Conservation (phyloP, 2,329 filamentous ascomycete genomes). For the Hypoxylon sp. region DNA sequence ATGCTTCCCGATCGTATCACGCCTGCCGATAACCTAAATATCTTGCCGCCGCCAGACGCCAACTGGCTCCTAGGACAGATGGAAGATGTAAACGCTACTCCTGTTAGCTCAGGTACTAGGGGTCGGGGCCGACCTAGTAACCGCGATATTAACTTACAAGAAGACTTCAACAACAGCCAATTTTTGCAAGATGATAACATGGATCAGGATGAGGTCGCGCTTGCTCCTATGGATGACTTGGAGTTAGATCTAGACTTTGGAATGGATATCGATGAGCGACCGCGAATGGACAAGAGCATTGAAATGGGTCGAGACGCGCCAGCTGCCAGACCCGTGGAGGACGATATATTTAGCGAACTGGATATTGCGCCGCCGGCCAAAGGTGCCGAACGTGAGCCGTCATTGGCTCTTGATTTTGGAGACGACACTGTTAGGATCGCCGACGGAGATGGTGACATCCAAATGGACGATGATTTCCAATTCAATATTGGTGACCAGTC, state of each 20-base stretch:
- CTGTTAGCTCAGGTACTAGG: slow-evolving; percentile 70
- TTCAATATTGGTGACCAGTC: slow-evolving; percentile 74
- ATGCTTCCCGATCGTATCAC: slow-evolving; percentile 94
- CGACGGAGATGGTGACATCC: slow-evolving; percentile 75
- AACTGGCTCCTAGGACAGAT: slow-evolving; percentile 85
- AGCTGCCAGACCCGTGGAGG: slow-evolving; percentile 75
- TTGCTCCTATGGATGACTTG: slow-evolving; percentile 74
- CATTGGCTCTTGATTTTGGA: slow-evolving; percentile 68
- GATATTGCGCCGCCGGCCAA: slow-evolving; percentile 72
- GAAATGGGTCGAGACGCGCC: slow-evolving; percentile 93
- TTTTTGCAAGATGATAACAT: slow-evolving; percentile 79
- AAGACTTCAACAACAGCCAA: slow-evolving; percentile 82
- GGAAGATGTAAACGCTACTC: slow-evolving; percentile 71
- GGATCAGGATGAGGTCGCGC: slow-evolving; percentile 70
- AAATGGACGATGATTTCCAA: slow-evolving; percentile 76
- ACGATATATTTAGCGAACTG: slow-evolving; percentile 77
- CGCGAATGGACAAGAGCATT: slow-evolving; percentile 73
- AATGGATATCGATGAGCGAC: slow-evolving; percentile 78
- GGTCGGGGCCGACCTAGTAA: slow-evolving; percentile 63
- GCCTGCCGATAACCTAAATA: slow-evolving; percentile 83
- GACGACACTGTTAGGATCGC: slow-evolving; percentile 72
- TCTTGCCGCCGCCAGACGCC: slow-evolving; percentile 88
- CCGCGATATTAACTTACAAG: slow-evolving; percentile 77
- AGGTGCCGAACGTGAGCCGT: slow-evolving; percentile 69
- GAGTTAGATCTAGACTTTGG: slow-evolving; percentile 83